A percentile compares a stretch with the other conserved stretches of the same genome.
Conservation (phyloP, 2,329 filamentous ascomycete genomes). For the Sordariomycetes sp. region DNA sequence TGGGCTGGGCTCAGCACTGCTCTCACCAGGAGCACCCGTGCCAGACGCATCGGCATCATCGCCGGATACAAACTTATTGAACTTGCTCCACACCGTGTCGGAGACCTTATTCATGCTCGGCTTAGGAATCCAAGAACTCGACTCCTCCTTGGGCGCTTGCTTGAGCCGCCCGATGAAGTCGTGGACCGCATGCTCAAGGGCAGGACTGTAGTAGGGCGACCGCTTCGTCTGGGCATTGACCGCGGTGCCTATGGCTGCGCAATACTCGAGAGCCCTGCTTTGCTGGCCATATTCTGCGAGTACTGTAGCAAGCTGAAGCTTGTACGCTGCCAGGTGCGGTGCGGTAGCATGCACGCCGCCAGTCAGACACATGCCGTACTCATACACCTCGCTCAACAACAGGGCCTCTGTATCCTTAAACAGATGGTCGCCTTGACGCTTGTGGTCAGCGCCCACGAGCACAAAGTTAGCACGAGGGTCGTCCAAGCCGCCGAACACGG, state of each 20-base stretch:
- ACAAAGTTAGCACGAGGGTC: conserved; percentile 69
- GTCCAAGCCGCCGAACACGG: conserved; percentile 70
- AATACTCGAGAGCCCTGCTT: conserved; percentile 80
- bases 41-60: conserved; percentile 72
- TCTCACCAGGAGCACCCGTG: conserved; percentile 40
- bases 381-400: conserved; percentile 92
- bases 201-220: conserved; percentile 73
- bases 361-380: conserved; percentile 71
- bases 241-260: conserved; percentile 64
- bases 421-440: conserved; percentile 55
- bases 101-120: conserved; percentile 94
- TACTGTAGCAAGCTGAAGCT: conserved; percentile 73
- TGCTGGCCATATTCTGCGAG: conserved; percentile 75
- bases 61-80: conserved; percentile 92
- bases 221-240: conserved; percentile 71
- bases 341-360: conserved; percentile 43
- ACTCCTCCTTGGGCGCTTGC: conserved; percentile 70
- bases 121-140: conserved; percentile 83
- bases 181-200: conserved; percentile 64
- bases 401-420: conserved; percentile 73
- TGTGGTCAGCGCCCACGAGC: conserved; percentile 74
- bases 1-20: conserved; percentile 52
- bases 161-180: conserved; percentile 74
- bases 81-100: conserved; percentile 77
- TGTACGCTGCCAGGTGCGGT: conserved; percentile 82